Evolutionary conservation across 495 filamentous ascomycete species (phyloP).

Genomic region (Neurospora sp.): DNA sequence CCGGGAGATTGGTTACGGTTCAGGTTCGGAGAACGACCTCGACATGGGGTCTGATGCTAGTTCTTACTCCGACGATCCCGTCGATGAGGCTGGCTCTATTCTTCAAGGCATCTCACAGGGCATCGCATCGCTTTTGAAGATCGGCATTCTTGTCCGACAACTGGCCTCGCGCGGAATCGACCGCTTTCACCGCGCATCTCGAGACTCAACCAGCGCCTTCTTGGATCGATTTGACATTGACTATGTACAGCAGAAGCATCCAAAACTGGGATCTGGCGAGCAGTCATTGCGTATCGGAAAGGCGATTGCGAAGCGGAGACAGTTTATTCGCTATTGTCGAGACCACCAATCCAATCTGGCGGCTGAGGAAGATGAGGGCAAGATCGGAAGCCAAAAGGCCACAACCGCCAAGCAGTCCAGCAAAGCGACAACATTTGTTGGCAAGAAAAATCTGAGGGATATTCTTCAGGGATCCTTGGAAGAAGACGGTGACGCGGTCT

Average conservation of each 20-base stretch:
- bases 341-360: slow-evolving; percentile 13
- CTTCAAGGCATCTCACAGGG: not conserved
- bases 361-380: not conserved
- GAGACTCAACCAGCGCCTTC: not conserved
- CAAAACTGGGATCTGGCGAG: not conserved
- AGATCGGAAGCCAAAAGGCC: not conserved
- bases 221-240: not conserved
- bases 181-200: not conserved
- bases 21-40: not conserved
- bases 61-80: not conserved
- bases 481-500: slow-evolving; percentile 2
- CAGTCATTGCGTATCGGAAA: slow-evolving; percentile 16
- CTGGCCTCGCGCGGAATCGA: not conserved
- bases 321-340: slow-evolving; percentile 23
- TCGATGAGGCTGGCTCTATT: not conserved
- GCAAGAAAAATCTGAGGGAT: not conserved
- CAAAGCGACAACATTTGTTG: slow-evolving; percentile 7
- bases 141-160: not conserved
- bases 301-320: slow-evolving; percentile 22
- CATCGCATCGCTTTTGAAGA: not conserved
- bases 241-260: slow-evolving; percentile 1
- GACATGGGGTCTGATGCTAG: not conserved
- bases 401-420: slow-evolving; percentile 1
- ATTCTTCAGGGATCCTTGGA: not conserved
- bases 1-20: not conserved